A percentile compares a stretch with the other conserved stretches of the same genome.
Evolutionary conservation across 2,329 filamentous ascomycete genomes (phyloP).

Genomic region (Colletotrichum lini): DNA sequence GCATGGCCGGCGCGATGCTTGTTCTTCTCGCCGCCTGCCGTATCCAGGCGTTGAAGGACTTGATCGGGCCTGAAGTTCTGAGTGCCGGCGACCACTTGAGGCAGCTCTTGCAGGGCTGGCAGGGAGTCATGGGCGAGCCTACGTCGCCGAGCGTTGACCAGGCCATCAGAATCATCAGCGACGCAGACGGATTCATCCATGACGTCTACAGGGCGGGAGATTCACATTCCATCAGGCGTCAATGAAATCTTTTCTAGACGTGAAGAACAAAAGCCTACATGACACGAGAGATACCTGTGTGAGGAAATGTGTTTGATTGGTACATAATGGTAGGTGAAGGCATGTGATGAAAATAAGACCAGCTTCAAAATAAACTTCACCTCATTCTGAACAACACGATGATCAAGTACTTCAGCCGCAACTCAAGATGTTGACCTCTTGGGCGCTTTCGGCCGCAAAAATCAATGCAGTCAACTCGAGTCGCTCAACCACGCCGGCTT

Average conservation of each 20-base stretch:
- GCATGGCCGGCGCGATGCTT: constrained; percentile 66
- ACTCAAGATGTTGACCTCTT: no score
- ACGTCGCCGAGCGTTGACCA: constrained; percentile 63
- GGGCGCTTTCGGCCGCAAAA: no score
- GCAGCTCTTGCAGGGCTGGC: constrained; percentile 59
- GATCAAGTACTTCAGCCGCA: no score
- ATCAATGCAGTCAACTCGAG: no score
- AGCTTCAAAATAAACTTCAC: no score
- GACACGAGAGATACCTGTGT: neutral
- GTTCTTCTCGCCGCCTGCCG: constrained; percentile 62
- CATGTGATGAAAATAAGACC: no score
- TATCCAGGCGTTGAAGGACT: constrained; percentile 53
- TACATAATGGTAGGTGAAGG: neutral
- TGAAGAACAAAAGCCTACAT: no score
- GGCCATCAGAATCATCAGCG: constrained; percentile 61
- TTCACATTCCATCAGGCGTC: constrained; percentile 23
- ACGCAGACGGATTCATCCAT: constrained; percentile 59
- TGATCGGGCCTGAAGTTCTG: constrained; percentile 56
- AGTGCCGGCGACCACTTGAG: constrained; percentile 59
- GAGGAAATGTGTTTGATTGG: neutral
- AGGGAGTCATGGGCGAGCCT: constrained; percentile 54
- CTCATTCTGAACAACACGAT: no score
- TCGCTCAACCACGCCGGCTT: no score
- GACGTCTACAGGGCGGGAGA: constrained; percentile 49
- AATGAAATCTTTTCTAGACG: neutral